phyloP scores from a whole-genome alignment of 768 basidiomycete genomes.

The Suillus hirtellus region DNA sequence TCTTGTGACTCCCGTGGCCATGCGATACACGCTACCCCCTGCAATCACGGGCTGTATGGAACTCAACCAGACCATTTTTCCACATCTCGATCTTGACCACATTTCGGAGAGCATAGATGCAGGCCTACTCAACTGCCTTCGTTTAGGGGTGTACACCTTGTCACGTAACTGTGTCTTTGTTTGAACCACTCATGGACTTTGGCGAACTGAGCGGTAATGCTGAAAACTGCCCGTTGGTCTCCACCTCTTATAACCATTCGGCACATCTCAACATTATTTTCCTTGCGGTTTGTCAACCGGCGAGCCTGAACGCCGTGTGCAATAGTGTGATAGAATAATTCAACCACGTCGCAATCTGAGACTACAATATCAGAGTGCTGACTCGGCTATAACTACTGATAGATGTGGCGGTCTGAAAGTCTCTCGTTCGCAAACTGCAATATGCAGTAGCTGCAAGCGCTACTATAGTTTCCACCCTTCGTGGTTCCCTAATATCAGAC shows the following conservation, averaged over 20 bases:
- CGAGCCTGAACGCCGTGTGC: not conserved
- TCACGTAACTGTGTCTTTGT: constrained; percentile 14
- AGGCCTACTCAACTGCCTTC: constrained; percentile 32
- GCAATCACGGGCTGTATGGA: constrained; percentile 25
- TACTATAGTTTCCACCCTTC: not conserved
- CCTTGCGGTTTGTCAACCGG: not conserved
- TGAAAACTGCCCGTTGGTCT: not conserved
- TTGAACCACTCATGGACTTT: not conserved
- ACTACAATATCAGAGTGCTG: not conserved
- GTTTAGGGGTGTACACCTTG: constrained; percentile 34
- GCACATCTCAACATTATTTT: not conserved
- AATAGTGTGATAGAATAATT: not conserved
- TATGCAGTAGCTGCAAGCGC: not conserved
- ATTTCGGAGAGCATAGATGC: constrained; percentile 30
- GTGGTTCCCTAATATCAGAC: not conserved
- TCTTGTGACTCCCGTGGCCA: constrained; percentile 34
- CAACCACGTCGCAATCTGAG: not conserved
- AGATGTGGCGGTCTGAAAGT: not conserved
- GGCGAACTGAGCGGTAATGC: not conserved
- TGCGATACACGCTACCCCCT: constrained; percentile 22
- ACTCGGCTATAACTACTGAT: not conserved
- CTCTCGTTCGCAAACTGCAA: not conserved
- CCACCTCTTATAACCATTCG: not conserved
- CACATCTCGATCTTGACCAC: constrained; percentile 42
- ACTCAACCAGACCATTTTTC: constrained; percentile 28